These are phyloP conservation scores for Amanita muscaria DNA, from an alignment of 768 basidiomycete species.

Conservation along the genomic window DNA sequence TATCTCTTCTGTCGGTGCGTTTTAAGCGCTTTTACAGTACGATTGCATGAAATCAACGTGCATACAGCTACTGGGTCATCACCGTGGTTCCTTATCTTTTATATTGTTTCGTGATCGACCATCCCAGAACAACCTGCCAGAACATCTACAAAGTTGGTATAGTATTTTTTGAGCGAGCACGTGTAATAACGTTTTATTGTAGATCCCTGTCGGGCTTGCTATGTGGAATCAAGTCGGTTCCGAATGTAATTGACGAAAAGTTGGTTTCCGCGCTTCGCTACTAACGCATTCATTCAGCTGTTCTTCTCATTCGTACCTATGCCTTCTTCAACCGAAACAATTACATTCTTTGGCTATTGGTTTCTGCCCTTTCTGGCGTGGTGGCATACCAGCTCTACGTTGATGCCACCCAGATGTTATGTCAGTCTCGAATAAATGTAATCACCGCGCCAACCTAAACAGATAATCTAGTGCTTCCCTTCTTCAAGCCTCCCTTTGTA, in stretches of 20 bases:
- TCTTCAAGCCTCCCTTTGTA: conserved; percentile 56
- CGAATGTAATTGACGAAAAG: conserved; percentile 42
- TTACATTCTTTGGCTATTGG: conserved; percentile 54
- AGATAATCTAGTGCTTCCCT: conserved; percentile 44
- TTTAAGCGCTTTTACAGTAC: conserved; percentile 1
- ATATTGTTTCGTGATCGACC: conserved; percentile 67
- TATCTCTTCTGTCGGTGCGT: conserved; percentile 78
- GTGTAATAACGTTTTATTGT: conserved; percentile 4
- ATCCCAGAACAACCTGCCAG: conserved; percentile 53
- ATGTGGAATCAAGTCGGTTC: conserved; percentile 87
- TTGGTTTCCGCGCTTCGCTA: conserved; percentile 9
- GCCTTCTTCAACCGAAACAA: conserved; percentile 78
- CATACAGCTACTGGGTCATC: conserved; percentile 71
- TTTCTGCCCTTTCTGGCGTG: conserved; percentile 61
- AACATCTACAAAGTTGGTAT: conserved; percentile 55
- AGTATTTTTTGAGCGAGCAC: conserved; percentile 1
- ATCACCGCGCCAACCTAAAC: conserved; percentile 7
- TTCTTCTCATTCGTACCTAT: conserved; percentile 76
- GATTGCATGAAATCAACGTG: not conserved
- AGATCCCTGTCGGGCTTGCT: conserved; percentile 76
- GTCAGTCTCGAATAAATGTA: conserved; percentile 29
- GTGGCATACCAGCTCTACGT: conserved; percentile 79
- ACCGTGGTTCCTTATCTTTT: conserved; percentile 70
- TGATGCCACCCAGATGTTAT: conserved; percentile 66
- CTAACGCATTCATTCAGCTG: conserved; percentile 35